Evolutionary conservation across 2,329 filamentous ascomycete genomes (phyloP).

Genomic region (Pseudogymnoascus sp.): DNA sequence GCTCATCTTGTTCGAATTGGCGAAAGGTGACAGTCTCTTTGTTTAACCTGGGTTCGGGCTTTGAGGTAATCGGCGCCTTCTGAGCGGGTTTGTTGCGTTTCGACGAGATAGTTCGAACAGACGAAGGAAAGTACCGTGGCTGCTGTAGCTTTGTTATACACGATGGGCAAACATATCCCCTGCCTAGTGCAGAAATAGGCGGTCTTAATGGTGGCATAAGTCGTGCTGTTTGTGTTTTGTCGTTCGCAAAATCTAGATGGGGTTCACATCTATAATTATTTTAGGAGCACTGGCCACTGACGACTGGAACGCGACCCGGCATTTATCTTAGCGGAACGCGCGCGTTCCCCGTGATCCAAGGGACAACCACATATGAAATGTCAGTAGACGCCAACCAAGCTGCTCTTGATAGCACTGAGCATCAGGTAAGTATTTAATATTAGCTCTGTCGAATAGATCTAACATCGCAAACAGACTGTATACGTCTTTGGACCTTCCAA

Average conservation of each 20-base stretch:
- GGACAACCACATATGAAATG: slow-evolving; percentile 20
- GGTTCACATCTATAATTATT: background rate
- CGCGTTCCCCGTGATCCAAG: slow-evolving; percentile 3
- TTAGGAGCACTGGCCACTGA: slow-evolving; percentile 5
- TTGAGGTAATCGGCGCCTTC: background rate
- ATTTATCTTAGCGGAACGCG: slow-evolving; percentile 4
- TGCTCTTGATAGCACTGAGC: slow-evolving; percentile 26
- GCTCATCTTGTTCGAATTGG: slow-evolving; percentile 6
- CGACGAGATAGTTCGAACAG: slow-evolving; percentile 1
- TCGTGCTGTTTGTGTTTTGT: slow-evolving; percentile 1
- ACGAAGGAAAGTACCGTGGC: background rate
- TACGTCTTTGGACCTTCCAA: slow-evolving; percentile 50
- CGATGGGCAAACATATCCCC: slow-evolving; percentile 27
- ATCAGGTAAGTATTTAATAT: slow-evolving; percentile 22
- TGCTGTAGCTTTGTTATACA: slow-evolving; percentile 24
- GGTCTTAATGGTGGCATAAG: slow-evolving; percentile 11
- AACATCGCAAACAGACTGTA: slow-evolving; percentile 39
- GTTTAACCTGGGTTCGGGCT: background rate
- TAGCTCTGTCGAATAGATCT: background rate
- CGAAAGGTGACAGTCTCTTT: background rate
- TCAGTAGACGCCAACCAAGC: slow-evolving; percentile 21
- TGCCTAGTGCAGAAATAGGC: slow-evolving; percentile 1
- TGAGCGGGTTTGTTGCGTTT: background rate
- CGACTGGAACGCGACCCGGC: background rate
- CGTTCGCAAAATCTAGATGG: slow-evolving; percentile 2